Evolutionary conservation across 2,329 filamentous ascomycete genomes (phyloP).

Genomic region (Fusarium palustre): DNA sequence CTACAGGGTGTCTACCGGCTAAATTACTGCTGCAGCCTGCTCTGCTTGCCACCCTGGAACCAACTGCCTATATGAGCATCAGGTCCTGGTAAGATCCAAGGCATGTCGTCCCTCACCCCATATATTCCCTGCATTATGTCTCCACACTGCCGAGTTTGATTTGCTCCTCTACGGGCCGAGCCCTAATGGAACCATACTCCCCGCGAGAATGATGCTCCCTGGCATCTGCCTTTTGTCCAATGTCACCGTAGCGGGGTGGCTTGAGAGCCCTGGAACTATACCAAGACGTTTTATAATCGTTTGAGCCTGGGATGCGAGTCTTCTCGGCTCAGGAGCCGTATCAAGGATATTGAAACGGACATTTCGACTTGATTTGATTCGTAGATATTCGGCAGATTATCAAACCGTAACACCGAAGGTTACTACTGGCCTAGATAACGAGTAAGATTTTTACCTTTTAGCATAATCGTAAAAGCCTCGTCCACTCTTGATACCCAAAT

Average conservation of each 20-base stretch:
- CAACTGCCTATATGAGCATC: neutral
- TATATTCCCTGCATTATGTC: neutral
- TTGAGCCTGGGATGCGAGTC: neutral
- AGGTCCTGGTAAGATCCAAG: neutral
- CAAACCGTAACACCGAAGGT: no score
- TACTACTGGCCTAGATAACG: neutral
- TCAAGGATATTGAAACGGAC: neutral
- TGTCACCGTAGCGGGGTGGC: slow-evolving; percentile 7
- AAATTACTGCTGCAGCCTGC: neutral
- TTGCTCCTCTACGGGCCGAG: neutral
- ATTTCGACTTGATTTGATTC: neutral
- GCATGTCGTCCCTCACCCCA: neutral
- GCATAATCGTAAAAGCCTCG: slow-evolving; percentile 47
- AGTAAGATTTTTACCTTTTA: neutral
- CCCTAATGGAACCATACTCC: neutral
- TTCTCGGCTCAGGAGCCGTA: neutral
- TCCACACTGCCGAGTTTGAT: neutral
- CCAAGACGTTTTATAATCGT: neutral
- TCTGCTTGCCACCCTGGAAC: neutral
- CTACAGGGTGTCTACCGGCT: neutral
- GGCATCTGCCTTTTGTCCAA: neutral
- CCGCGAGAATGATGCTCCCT: neutral
- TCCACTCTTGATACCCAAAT: slow-evolving; percentile 49
- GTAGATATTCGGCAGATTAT: neutral
- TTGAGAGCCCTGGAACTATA: neutral